Base-by-base conservation (phyloP, 1,284 basidiomycete species). In the Sphaerobolus stellatus region DNA sequence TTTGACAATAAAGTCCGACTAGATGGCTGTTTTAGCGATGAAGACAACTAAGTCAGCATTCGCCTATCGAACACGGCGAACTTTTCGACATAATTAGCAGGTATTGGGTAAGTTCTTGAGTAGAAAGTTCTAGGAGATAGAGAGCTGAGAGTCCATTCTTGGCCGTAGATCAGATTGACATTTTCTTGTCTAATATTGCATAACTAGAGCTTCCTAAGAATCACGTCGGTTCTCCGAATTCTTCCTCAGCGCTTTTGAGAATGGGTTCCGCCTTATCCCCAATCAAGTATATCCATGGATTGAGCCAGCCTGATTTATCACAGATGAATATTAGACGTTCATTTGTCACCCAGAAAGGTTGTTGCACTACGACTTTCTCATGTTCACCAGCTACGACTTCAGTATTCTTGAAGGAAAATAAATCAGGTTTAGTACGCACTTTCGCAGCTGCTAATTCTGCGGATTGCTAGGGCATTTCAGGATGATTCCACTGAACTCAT, bases 381-480 rank as follows among this genome's bases (percentile, higher is more conserved):
- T 63, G 65, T 57, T 76, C 70, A 14, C 84, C 84, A 0, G 80
- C 79, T 16, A 88, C 68, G 31, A 68, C 72, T 5, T 56, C 64
- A 11, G 55, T 54, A 50, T 75, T 71, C 7, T 61, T 63, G 41
- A 80, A 25, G 1, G 2, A 56, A 65, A 62, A 48, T 66, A 9
- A 14, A 13, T 27, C 46, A 48, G 11, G 13, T 14, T n/a, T 29
- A 22, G 30, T 9, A 13, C 24, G 18, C 14, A 50, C 47, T n/a
- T 43, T 69, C 0, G 79, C 84, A 24, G 86, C 67, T 60, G 77
- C 74, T 33, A 92, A 71, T 62, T 85, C 73, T 0, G 81, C 77
- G 22, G 82, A 84, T 61, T 90, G 83, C 84, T 87, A 92, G 22
- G 89, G 88, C 90, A 92, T 92, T 62, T 89, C 82, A 0, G 90